Base-by-base conservation (phyloP, 2,329 filamentous ascomycete genomes). In the Hymenoscyphus fraxineus region DNA sequence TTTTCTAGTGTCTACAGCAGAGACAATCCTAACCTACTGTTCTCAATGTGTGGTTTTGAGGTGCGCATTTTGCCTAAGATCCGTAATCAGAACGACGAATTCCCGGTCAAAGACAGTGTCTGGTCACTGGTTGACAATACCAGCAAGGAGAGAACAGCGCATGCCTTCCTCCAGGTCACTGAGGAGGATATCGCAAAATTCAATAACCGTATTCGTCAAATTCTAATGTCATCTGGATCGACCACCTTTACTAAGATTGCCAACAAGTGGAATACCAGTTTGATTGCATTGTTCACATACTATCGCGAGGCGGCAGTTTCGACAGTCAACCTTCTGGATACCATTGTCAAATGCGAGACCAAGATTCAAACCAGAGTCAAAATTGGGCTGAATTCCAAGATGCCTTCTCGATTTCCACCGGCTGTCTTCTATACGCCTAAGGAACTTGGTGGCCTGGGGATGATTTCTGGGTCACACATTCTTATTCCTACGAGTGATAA, bases 211-310 rank as follows among this genome's bases (percentile, higher is more conserved):
- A 99, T 99, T 74, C 88, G 95, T 65, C 95, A 99, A 75, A 99
- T 99, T 75, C 83, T 99, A 64, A 99, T 99, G 95, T 98, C 94
- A 12, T 98, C 95, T 65, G 96, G 95, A n/a, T 97, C 92, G 5
- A 99, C 95, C 0, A 99, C 95, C 0, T 99, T 99, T 80, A 99
- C 95, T 57, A 99, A 99, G 84, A 99, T 99, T 74, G 95, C 96
- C 58, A 99, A 99, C 80, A 99, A 99, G 80, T 99, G 96, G 95
- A 99, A 99, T 78, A 99, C 95, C 0, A 95, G 92, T 1, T 79
- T 99, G 70, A 99, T 99, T 73, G 93, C 95, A 0, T 85, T 99
- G 32, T 99, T 99, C 80, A 98, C 95, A 0, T 99, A 99, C 78
- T 99, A 99, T 76, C 92, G 95, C 76, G 95, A 99, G 76, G 95